Evolutionary conservation across 345 rosid species (phyloP), one percentile per base, ranked within the genome.

Genomic region (Salix dunnii): DNA sequence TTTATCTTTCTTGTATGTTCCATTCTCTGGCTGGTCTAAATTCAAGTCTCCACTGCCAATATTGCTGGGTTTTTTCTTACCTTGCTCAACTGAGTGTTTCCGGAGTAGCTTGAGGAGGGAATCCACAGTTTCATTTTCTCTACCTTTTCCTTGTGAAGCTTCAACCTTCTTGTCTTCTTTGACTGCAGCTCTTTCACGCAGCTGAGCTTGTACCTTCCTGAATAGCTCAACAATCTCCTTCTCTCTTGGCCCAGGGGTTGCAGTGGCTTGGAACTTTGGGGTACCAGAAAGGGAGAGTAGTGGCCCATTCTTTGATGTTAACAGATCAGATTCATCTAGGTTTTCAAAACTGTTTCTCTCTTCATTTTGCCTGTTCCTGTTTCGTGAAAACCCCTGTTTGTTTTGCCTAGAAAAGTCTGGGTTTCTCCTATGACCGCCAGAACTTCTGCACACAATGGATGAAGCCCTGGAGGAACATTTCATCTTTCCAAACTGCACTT

Each of bases 161-260:
- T 89, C 93, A 17, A 80, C 76, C 84, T 85, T 88, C 78, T 85
- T 84, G n/a, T 87, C 92, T 81, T 90, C 91, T 82, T 87, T 90
- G 62, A 80, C 74, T 1, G 85, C 92, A 64, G 97, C 94, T 89
- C 93, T 88, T 80, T 91, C 91, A 69, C 96, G 89, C 76, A 96
- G 97, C 80, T 89, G 93, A 80, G 90, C 82, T 76, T 96, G 99
- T 68, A 93, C 97, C 85, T 96, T 90, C 83, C 87, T 87, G 84
- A 96, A 96, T 73, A 93, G 89, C 77, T 96, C 89, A 53, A 91
- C 94, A 74, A 96, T 91, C 84, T 96, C 98, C 88, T 90, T 89
- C 86, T 96, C 97, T 79, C 83, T 88, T 25, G 85, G 89, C 51
- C 94, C 92, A 7, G 98, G 97, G 77, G 89, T 72, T 25, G 96